Percentiles rank a stretch among this genome's conserved stretches.
These are phyloP conservation scores for Acacia pycnantha DNA, from an alignment of 331 rosid species.

Conservation along the genomic window DNA sequence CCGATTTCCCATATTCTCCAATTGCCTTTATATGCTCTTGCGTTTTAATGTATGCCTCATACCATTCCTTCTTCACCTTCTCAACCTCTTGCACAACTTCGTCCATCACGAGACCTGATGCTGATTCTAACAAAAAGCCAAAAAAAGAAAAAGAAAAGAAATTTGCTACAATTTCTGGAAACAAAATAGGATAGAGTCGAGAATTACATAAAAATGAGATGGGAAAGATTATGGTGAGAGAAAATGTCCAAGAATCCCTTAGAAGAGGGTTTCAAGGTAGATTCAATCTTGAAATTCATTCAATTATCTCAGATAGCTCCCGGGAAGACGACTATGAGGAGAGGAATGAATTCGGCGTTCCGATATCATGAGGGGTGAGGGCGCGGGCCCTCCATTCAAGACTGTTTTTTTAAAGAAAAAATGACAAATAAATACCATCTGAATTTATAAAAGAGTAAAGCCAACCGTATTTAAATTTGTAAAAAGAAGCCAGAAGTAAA, in stretches of 20 bases:
- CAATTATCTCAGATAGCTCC: no score
- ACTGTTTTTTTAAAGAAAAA: no score
- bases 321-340: no score
- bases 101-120: constrained; percentile 42
- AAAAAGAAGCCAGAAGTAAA: no score
- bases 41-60: constrained; percentile 47
- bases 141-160: no score
- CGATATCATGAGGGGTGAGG: no score
- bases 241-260: neutral
- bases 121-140: neutral
- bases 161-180: neutral
- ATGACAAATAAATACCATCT: no score
- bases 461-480: no score
- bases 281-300: no score
- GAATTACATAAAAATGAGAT: neutral
- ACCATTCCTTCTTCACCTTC: constrained; percentile 76
- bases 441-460: no score
- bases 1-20: constrained; percentile 52
- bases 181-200: neutral
- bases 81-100: constrained; percentile 75
- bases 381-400: no score
- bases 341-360: no score
- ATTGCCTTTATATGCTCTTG: constrained; percentile 56
- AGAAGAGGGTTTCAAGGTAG: neutral
- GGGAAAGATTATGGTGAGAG: neutral